phyloP scores from a whole-genome alignment of 768 basidiomycete species.

The Tulasnella sp. region DNA sequence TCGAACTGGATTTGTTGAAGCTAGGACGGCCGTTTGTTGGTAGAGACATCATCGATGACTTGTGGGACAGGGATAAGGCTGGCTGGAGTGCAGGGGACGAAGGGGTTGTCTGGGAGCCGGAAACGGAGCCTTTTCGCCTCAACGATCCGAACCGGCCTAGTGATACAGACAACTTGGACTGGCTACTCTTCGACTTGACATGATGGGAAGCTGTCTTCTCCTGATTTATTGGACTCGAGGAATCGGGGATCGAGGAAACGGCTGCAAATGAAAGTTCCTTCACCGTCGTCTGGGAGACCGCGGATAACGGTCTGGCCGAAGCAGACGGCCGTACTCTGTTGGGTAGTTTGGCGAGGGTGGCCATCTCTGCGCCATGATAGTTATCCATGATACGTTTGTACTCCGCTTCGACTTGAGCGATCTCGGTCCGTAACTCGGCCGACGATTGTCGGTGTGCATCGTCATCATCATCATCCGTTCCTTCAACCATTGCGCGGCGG shows the following conservation, averaged over 20 bases:
- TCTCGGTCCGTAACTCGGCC: slow-evolving; percentile 32
- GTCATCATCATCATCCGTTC: slow-evolving; percentile 25
- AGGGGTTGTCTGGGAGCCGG: slow-evolving; percentile 2
- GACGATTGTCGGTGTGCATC: slow-evolving; percentile 28
- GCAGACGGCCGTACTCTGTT: not conserved
- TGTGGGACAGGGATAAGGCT: not conserved
- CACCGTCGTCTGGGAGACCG: slow-evolving; percentile 18
- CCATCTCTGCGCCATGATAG: slow-evolving; percentile 32
- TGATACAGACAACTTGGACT: not conserved
- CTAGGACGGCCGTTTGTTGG: not conserved
- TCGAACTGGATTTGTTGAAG: slow-evolving; percentile 13
- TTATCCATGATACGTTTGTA: slow-evolving; percentile 31
- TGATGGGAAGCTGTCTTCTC: not conserved
- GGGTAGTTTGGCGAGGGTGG: slow-evolving; percentile 24
- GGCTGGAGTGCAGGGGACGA: not conserved
- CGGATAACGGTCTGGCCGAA: slow-evolving; percentile 19
- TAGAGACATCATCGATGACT: not conserved
- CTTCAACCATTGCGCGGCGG: slow-evolving; percentile 18
- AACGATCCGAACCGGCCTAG: slow-evolving; percentile 21
- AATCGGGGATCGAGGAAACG: not conserved
- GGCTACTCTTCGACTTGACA: not conserved
- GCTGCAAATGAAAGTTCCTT: slow-evolving; percentile 18
- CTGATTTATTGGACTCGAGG: not conserved
- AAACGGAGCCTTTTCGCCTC: slow-evolving; percentile 20
- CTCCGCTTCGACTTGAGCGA: slow-evolving; percentile 30